Evolutionary conservation across 202 grass and related monocot genomes (phyloP), one percentile per base, ranked within the genome.

Genomic region (Brachypodium distachyon): DNA sequence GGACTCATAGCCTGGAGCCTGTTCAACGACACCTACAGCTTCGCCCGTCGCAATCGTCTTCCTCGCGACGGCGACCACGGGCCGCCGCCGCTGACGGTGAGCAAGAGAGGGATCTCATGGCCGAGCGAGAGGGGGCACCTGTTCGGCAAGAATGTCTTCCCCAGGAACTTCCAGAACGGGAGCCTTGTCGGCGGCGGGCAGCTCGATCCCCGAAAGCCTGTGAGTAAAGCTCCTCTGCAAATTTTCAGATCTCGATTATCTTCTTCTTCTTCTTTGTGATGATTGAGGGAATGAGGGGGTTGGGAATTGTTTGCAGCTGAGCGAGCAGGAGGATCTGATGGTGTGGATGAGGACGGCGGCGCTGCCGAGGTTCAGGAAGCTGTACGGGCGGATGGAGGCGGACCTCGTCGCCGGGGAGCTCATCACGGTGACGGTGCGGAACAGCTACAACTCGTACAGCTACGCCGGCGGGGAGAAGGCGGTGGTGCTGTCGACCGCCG

Each of bases 311-410:
- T 7, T 18, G 40, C 81, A 93, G 87, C 72, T 93, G 74, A 90
- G 78, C 31, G 21, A 87, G 48, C 91, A 93, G 53, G 87, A 90
- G 33, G 82, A 93, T 8, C 74, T 93, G 48, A 90, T 93, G n/a
- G 91, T 93, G 25, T 93, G 91, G 91, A 93, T 90, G 91, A 70
- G 87, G 1, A 87, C 82, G 1, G 91, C 84, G 13, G 91, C 91
- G 23, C 65, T 93, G n/a, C 91, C 91, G 19, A 87, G 84, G 28
- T 93, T 93, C 70, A 84, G 91, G 50, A 93, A 93, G 58, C 71
- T 90, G 55, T 93, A 93, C 18, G 91, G 87, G 9, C 85, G 33
- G 58, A 79, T 93, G 19, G 74, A 90, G 48, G 50, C 61, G 42
- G 83, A 93, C 58, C 87, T 93, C 17, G 72, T 54, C 19, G 82